Base-by-base conservation (phyloP, 257 asterid species). In the Jacaranda mimosifolia region DNA sequence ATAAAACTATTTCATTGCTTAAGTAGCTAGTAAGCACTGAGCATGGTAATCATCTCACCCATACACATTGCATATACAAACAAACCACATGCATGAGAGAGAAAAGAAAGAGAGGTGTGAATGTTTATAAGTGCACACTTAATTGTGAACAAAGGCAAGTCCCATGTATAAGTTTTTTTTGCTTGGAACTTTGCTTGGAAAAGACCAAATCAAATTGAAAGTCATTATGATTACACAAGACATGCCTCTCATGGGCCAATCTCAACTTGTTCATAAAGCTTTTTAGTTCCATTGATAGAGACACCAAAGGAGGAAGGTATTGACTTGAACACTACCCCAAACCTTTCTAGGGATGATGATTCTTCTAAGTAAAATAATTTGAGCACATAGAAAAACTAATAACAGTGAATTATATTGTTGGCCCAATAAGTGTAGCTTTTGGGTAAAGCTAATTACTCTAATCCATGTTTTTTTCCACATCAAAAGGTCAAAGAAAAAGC, bases 191-290 rank as follows among this genome's bases (percentile, higher is more conserved):
- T 26, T 26, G 32, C 32, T 26, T 26, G 32, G 32, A 81, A 78
- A 81, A 73, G 85, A 85, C 90, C 90, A 83, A 94, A 89, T 88
- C 86, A 85, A 83, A 74, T 83, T 88, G 86, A 77, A 90, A 86
- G 89, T 85, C 79, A 89, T 90, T 89, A 92, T 91, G 89, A 89
- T 82, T 80, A 74, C 97, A 87, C 90, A 87, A 86, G 81, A 81
- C 94, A 88, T 92, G 91, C 94, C 81, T 86, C 89, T 84, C 73
- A 85, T 86, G 91, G 91, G 75, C 92, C 96, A 81, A 87, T 85
- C 86, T 86, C 96, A 87, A 86, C 96, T 93, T 93, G 94, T 81
- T 89, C 83, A 75, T 81, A 86, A 92, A 88, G 92, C 81, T 78
- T 84, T 86, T 82, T 72, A 74, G 86, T 77, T 86, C 85, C 85